phyloP scores from a whole-genome alignment of 208 protist species.

The Spironucleus salmonicida region DNA sequence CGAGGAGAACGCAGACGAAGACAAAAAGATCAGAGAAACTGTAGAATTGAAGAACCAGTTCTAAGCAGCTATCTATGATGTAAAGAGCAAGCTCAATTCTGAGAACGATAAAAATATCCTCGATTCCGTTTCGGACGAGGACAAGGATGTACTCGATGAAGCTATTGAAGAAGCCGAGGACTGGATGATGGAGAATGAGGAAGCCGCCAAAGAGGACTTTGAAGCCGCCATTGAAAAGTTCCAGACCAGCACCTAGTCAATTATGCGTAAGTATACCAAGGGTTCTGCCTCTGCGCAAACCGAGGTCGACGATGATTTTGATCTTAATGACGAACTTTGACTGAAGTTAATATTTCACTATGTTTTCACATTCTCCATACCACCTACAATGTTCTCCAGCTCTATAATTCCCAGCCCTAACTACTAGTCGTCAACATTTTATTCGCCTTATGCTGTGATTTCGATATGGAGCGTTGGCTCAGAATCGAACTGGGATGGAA shows the following conservation, averaged over 20 bases:
- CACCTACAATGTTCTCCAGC: no score
- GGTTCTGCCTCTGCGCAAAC: no score
- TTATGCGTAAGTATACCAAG: background rate
- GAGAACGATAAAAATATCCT: slow-evolving; percentile 27
- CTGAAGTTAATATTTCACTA: no score
- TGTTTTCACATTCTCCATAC: no score
- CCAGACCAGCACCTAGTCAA: background rate
- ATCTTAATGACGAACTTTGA: no score
- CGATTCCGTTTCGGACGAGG: slow-evolving; percentile 12
- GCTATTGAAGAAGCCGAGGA: slow-evolving; percentile 30
- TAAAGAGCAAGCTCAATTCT: slow-evolving; percentile 2
- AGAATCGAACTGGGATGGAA: no score
- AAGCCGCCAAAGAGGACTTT: slow-evolving; percentile 27
- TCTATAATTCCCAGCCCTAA: no score
- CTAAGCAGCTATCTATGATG: slow-evolving; percentile 24
- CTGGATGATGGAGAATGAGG: slow-evolving; percentile 34
- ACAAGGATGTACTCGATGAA: slow-evolving; percentile 28
- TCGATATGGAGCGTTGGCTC: no score
- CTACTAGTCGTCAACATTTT: no score
- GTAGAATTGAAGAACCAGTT: slow-evolving; percentile 38
- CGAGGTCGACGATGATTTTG: no score
- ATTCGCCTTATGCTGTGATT: no score
- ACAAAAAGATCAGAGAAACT: slow-evolving; percentile 14
- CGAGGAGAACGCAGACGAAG: slow-evolving; percentile 26
- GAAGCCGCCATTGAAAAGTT: background rate